Base-by-base conservation (phyloP, 2,329 filamentous ascomycete genomes). In the Pyricularia grisea region DNA sequence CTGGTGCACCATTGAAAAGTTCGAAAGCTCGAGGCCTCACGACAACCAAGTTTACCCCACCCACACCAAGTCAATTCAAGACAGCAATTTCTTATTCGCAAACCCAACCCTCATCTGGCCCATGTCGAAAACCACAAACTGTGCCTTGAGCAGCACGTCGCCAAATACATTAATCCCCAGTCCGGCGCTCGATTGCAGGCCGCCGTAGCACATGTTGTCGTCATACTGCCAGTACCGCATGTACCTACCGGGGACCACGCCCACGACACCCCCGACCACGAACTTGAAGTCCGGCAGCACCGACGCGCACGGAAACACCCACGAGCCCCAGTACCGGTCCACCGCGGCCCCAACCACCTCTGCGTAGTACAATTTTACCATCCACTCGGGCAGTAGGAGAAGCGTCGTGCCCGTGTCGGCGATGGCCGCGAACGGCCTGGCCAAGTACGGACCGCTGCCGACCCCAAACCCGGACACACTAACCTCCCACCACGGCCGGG, bases 401-500 rank as follows among this genome's bases (percentile, higher is more conserved):
- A 82, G 78, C 4, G 80, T 80, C 42, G 80, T 81, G 73, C 80
- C 80, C 25, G 80, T 82, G 72, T 82, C 80, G 70, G 77, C 78
- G 63, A 81, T 79, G 27, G 74, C 77, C 3, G 68, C 71, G 68
- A 72, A 70, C 64, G 72, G 71, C 20, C 67, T 69, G 1, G 82
- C 79, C 67, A 79, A 75, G 81, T 84, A 85, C 73, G 79, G 81
- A 17, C 81, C 81, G 68, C 74, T 67, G 76, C 76, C 81, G 72
- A 85, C 79, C 64, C 81, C 79, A 70, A 81, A 77, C 63, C 81
- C 79, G 71, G 82, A 83, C 68, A 80, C 81, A 70, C 85, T 83
- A 70, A 87, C 86, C 69, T 82, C 79, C 86, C 86, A 89, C 79
- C 83, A 88, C 31, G 85, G 85, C 20, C 83, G 77, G 70, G 75